Base-by-base conservation (phyloP, 2,329 filamentous ascomycete genomes). In the Sporothrix pseudoabietina region DNA sequence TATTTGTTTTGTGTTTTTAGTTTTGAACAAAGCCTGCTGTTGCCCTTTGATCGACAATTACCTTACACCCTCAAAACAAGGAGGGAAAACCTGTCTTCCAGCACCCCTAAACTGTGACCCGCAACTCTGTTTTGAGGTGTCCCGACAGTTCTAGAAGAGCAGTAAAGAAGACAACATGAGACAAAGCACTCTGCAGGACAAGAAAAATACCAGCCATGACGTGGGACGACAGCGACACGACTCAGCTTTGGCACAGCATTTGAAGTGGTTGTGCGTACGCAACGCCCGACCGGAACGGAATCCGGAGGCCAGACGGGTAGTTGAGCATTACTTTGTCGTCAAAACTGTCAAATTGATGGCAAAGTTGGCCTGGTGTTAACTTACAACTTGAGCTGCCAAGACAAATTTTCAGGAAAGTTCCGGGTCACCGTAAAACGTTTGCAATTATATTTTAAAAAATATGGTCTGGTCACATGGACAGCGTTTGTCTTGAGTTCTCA, bases 261-360 rank as follows among this genome's bases (percentile, higher is more conserved):
- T 9, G 16, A 4, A 32, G 65, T 55, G 41, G 26, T 14, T 44
- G n/a, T 52, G 65, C 65, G 65, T 30, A 52, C 41, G 30, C 65
- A 52, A 68, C 7, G 30, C 30, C 16, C 44, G 65, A 6, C 44
- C 65, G 65, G 44, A 52, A 68, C 44, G 65, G 65, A 52, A 32
- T 16, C 65, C 44, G 65, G 65, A 35, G 63, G 16, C 10, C 22
- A 30, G 7, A 49, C 26, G 41, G 22, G n/a, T 12, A 44, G 0
- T 14, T 55, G 52, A 8, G 6, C n/a, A 14, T 55, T 55, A 19
- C 26, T 44, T n/a, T 41, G 32, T 8, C 4, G 7, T 35, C 7
- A 12, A 59, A 32, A n/a, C 32, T 61, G 57, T 61, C 7, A n/a
- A 5, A 30, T 47, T 65, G 61, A 30, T 30, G 32, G 12, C 39